Evolutionary conservation across 176 grass and related monocot species (phyloP), one percentile per base, ranked within the genome.

Genomic region (Cenchrus americanus): DNA sequence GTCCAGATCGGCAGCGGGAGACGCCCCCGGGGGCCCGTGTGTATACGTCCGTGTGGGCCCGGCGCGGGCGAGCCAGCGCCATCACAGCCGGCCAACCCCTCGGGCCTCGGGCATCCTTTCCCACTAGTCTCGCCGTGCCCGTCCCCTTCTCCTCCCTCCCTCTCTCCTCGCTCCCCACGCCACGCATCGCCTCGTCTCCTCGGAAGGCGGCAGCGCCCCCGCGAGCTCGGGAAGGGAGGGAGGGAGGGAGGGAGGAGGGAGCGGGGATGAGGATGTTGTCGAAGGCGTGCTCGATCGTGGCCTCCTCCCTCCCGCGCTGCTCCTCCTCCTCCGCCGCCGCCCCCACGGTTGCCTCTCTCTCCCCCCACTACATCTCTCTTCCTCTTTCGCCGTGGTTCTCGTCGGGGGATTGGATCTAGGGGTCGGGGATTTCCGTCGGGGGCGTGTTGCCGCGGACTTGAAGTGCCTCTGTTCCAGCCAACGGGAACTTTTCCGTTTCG

Each of bases 231-330:
- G 52, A 12, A 82, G 66, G 14, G 9, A 58, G 75, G 40, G 19
- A 53, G 23, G 62, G 51, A 80, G 43, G 71, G 53, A 81, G n/a
- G n/a, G n/a, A n/a, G 41, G 19, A 62, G 34, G 71, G 53, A 81
- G 46, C 62, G 85, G 71, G 69, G 75, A 89, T 86, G 83, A 80
- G 80, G 81, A 91, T 94, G 90, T 84, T 98, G 66, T 89, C 88
- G 57, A 95, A 93, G 93, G 89, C 91, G 81, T 93, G 90, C 90
- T 93, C 92, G 60, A 82, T 91, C 83, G 87, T 92, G 85, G 88
- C 79, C 57, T 88, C 91, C 86, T 94, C 92, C 75, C 84, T 92
- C 70, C 90, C 92, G 47, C 85, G 90, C 72, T 95, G 92, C 89
- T 95, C 92, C 76, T 87, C 92, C 76, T 87, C 92, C 85, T 85